A percentile compares a stretch with the other conserved stretches of the same genome.
Conservation (phyloP, 2,329 filamentous ascomycete genomes). For the Colletotrichum godetiae region DNA sequence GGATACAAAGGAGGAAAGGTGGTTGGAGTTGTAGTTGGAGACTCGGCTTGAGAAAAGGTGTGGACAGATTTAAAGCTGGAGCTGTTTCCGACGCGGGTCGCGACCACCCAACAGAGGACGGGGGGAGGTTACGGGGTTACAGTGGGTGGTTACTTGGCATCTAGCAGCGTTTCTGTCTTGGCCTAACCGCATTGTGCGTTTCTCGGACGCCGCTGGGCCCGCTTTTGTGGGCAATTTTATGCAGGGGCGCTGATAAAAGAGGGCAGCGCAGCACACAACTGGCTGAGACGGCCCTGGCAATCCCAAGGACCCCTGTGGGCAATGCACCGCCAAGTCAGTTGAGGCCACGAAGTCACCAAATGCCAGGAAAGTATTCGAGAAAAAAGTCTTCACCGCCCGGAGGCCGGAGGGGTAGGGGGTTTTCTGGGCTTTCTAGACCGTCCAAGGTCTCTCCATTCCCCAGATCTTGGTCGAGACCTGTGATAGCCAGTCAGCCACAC, state of each 20-base stretch:
- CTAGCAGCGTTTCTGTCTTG: neutral
- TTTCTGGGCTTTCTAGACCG: neutral
- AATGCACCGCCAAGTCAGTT: conserved; percentile 21
- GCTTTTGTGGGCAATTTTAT: neutral
- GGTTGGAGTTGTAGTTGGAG: conserved; percentile 15
- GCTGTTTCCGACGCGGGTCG: conserved; percentile 19
- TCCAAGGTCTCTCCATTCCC: conserved; percentile 9
- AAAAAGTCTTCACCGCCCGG: conserved; percentile 36
- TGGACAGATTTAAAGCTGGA: conserved; percentile 35
- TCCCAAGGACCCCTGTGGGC: neutral
- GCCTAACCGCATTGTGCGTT: conserved; percentile 20
- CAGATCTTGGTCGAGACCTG: conserved; percentile 7
- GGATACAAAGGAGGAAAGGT: neutral
- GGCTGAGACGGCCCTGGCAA: neutral
- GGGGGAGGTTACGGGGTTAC: too few species aligned
- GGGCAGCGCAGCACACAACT: conserved; percentile 8
- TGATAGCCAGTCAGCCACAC: neutral
- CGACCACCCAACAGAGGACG: neutral
- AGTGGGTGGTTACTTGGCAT: neutral
- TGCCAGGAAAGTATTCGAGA: neutral
- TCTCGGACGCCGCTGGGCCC: conserved; percentile 8
- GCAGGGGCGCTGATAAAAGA: conserved; percentile 26
- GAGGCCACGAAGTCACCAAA: conserved; percentile 28
- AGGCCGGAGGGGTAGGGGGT: neutral
- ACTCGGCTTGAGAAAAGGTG: conserved; percentile 11